These are phyloP conservation scores for Phlegmacium glaucopus DNA, from an alignment of 768 basidiomycete genomes.

Conservation along the genomic window DNA sequence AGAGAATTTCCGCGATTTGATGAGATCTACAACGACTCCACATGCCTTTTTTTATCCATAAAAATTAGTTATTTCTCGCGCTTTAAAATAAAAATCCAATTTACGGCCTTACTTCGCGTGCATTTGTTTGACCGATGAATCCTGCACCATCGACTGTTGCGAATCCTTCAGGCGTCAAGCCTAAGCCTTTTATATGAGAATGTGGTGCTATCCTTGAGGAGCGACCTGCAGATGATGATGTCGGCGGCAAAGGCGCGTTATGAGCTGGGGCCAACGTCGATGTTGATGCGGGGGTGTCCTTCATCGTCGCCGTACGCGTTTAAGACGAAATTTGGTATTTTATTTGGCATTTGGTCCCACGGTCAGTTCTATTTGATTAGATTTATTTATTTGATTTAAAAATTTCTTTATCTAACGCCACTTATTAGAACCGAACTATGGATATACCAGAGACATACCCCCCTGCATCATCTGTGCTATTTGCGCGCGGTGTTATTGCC, in stretches of 20 bases:
- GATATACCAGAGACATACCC: constrained; percentile 23
- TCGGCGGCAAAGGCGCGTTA: constrained; percentile 70
- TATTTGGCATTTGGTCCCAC: no score
- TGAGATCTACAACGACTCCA: constrained; percentile 84
- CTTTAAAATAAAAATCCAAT: not conserved
- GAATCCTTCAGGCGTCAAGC: constrained; percentile 78
- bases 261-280: constrained; percentile 58
- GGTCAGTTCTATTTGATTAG: no score
- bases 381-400: no score
- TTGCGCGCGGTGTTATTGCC: constrained; percentile 84
- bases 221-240: constrained; percentile 55
- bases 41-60: constrained; percentile 61
- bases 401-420: no score
- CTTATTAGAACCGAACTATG: not conserved
- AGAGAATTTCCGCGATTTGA: constrained; percentile 90
- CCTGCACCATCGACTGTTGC: constrained; percentile 75
- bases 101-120: constrained; percentile 68
- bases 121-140: constrained; percentile 87
- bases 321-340: no score
- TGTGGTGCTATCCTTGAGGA: constrained; percentile 86
- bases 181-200: constrained; percentile 96
- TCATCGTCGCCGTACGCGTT: constrained; percentile 19
- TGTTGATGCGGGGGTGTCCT: constrained; percentile 39
- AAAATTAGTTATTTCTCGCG: not conserved
- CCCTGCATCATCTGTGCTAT: constrained; percentile 55